Conservation (phyloP, 2,329 filamentous ascomycete species). For the Beauveria sp. region DNA sequence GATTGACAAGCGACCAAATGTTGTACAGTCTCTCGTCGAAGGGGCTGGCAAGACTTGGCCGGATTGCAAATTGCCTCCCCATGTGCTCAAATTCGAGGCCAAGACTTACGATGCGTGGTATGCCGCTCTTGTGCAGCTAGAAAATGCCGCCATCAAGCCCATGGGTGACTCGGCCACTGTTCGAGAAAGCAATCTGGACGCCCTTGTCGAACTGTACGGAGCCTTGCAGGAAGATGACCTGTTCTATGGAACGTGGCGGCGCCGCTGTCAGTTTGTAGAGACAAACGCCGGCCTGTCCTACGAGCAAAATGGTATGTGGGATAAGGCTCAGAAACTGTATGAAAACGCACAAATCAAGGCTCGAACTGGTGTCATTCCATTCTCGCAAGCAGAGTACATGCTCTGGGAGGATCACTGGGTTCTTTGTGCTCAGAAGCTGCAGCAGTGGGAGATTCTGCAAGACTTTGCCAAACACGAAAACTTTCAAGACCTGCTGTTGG, state of each 20-base stretch:
- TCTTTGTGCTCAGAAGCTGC: conserved; percentile 91
- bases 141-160: conserved; percentile 79
- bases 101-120: conserved; percentile 97
- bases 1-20: conserved; percentile 90
- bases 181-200: conserved; percentile 91
- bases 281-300: conserved; percentile 96
- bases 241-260: conserved; percentile 95
- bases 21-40: conserved; percentile 85
- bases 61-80: conserved; percentile 85
- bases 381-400: conserved; percentile 95
- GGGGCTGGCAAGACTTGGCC: conserved; percentile 79
- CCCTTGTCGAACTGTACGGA: conserved; percentile 87
- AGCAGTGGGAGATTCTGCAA: conserved; percentile 96
- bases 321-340: conserved; percentile 95
- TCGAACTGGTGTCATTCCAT: conserved; percentile 88
- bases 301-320: conserved; percentile 99
- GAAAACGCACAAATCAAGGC: conserved; percentile 96
- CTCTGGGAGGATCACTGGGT: conserved; percentile 99
- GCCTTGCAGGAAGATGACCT: conserved; percentile 90
- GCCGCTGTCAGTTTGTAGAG: conserved; percentile 92
- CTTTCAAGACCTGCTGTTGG: conserved; percentile 88
- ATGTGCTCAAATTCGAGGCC: conserved; percentile 91
- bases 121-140: conserved; percentile 81
- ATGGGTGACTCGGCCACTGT: conserved; percentile 77
- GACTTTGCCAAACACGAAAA: conserved; percentile 99